These are phyloP conservation scores for Ceriops decandra DNA, from an alignment of 345 rosid genomes.

Conservation along the genomic window DNA sequence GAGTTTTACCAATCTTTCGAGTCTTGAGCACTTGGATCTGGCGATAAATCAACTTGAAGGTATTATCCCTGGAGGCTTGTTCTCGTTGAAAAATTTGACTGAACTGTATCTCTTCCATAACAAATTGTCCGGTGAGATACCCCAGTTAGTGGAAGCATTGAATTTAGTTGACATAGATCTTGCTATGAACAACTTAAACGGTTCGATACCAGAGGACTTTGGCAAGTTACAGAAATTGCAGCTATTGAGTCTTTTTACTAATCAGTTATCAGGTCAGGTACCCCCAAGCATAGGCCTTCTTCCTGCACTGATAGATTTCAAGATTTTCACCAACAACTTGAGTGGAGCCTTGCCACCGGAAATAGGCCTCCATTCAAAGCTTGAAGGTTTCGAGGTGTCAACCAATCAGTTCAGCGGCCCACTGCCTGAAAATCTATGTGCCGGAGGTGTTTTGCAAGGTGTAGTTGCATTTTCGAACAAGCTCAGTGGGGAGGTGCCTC, in stretches of 20 bases:
- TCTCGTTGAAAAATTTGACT: constrained; percentile 52
- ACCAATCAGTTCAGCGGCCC: constrained; percentile 58
- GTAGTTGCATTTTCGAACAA: constrained; percentile 60
- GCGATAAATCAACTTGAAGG: constrained; percentile 50
- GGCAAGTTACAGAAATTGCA: constrained; percentile 62
- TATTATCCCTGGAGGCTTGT: constrained; percentile 42
- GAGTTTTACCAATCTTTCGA: constrained; percentile 38
- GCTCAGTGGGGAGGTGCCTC: constrained; percentile 62
- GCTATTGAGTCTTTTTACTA: constrained; percentile 61
- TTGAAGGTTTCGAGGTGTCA: constrained; percentile 60
- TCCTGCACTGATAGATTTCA: constrained; percentile 36
- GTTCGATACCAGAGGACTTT: constrained; percentile 67
- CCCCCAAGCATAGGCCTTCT: constrained; percentile 52
- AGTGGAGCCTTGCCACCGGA: constrained; percentile 66
- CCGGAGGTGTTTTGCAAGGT: constrained; percentile 50
- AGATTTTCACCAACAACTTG: constrained; percentile 52
- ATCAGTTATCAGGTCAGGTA: constrained; percentile 58
- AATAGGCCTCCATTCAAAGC: constrained; percentile 57
- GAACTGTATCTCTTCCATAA: constrained; percentile 40
- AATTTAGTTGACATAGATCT: constrained; percentile 69
- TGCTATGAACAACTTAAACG: constrained; percentile 61
- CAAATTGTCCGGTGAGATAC: constrained; percentile 52
- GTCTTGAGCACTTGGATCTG: constrained; percentile 50
- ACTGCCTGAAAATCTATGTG: constrained; percentile 66
- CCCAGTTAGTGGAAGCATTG: constrained; percentile 38